These are phyloP conservation scores for Allium sativum DNA, from an alignment of 106 monocot genomes.

Conservation along the genomic window DNA sequence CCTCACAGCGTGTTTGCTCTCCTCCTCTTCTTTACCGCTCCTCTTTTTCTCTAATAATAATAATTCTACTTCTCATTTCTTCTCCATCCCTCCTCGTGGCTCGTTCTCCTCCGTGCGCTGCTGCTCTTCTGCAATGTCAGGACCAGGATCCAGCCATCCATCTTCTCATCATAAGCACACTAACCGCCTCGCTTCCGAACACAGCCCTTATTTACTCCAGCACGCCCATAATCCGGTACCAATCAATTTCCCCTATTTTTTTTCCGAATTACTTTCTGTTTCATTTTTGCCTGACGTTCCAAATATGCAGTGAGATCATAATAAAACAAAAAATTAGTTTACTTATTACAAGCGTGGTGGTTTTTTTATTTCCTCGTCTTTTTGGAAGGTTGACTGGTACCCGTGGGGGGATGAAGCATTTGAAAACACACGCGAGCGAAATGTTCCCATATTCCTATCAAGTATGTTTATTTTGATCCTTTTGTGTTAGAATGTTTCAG, in stretches of 20 bases:
- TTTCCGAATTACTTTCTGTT: not conserved
- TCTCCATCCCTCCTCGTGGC: not conserved
- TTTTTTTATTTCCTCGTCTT: not conserved
- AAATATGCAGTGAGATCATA: not conserved
- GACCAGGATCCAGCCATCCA: conserved; percentile 15
- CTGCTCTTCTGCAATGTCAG: conserved; percentile 17
- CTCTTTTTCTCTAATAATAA: not conserved
- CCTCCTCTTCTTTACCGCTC: conserved; percentile 1
- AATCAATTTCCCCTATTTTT: not conserved
- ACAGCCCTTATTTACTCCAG: conserved; percentile 97
- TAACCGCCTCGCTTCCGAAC: conserved; percentile 79
- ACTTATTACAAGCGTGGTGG: not conserved
- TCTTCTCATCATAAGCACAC: conserved; percentile 22
- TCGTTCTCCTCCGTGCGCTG: conserved; percentile 3
- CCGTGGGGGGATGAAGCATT: conserved; percentile 99
- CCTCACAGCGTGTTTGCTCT: conserved; percentile 5
- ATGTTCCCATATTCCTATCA: conserved; percentile 91
- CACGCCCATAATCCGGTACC: conserved; percentile 90
- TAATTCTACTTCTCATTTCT: not conserved
- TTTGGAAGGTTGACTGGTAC: conserved; percentile 86
- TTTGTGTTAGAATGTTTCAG: conserved; percentile 1
- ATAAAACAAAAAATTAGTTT: not conserved
- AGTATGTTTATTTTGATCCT: conserved; percentile 29
- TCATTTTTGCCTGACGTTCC: not conserved
- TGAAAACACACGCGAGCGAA: conserved; percentile 54